A percentile compares a stretch with the other conserved stretches of the same genome.
Conservation (phyloP, 805 yeast species). For the Pichia kluyveri region DNA sequence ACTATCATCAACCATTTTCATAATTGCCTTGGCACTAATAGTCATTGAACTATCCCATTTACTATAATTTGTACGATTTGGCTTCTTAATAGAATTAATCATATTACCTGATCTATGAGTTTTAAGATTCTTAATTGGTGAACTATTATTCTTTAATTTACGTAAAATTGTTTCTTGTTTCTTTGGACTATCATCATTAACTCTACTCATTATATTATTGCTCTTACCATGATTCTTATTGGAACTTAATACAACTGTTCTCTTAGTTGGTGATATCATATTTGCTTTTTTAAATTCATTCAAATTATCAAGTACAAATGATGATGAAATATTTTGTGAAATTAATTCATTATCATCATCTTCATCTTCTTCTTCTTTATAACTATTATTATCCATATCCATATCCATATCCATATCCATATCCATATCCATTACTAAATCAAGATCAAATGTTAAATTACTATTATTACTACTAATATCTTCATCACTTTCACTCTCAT, state of each 20-base stretch:
- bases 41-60: conserved; percentile 28
- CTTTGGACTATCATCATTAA: not conserved
- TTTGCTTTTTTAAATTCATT: not conserved
- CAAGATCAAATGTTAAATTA: not conserved
- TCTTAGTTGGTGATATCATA: conserved; percentile 2
- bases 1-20: conserved; percentile 31
- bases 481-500: not conserved
- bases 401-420: not conserved
- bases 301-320: not conserved
- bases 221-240: not conserved
- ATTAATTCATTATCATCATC: not conserved
- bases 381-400: not conserved
- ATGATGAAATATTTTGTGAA: not conserved
- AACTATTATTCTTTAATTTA: conserved; percentile 1
- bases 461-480: not conserved
- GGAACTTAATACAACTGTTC: not conserved
- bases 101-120: not conserved
- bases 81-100: conserved; percentile 1
- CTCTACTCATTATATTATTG: not conserved
- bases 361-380: not conserved
- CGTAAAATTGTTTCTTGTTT: not conserved
- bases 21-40: conserved; percentile 27
- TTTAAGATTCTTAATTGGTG: not conserved
- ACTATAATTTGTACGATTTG: conserved; percentile 15
- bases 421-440: not conserved